Percentiles rank a stretch among this genome's conserved stretches.
Conservation (phyloP, 768 basidiomycete genomes). For the Auricularia heimuer region DNA sequence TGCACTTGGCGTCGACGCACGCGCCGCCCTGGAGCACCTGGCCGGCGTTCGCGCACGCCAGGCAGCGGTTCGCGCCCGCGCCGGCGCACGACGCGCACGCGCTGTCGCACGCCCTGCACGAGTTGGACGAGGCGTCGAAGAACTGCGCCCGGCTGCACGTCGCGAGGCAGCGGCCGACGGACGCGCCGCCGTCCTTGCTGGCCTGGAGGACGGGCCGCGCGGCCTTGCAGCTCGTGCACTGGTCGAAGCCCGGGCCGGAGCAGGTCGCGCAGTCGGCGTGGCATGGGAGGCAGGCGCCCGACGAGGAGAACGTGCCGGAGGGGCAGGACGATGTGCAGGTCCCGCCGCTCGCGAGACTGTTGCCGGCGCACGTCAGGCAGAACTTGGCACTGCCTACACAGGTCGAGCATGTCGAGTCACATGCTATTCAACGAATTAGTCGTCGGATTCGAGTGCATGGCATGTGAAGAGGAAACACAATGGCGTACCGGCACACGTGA, state of each 20-base stretch:
- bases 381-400: conserved; percentile 58
- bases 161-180: conserved; percentile 60
- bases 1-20: conserved; percentile 57
- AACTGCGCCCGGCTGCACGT: conserved; percentile 66
- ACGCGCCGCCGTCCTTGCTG: conserved; percentile 11
- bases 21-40: conserved; percentile 55
- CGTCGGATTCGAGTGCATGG: neutral
- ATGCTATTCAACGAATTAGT: conserved; percentile 31
- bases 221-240: conserved; percentile 65
- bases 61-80: conserved; percentile 54
- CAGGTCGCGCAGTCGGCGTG: conserved; percentile 84
- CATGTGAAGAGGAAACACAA: conserved; percentile 19
- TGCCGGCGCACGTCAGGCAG: conserved; percentile 64
- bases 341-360: conserved; percentile 58
- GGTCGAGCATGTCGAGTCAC: conserved; percentile 62
- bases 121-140: conserved; percentile 52
- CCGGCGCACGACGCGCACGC: conserved; percentile 74
- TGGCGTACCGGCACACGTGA: conserved; percentile 55
- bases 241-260: conserved; percentile 64
- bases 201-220: conserved; percentile 55
- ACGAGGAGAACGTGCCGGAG: conserved; percentile 54
- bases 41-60: conserved; percentile 59
- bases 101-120: conserved; percentile 64
- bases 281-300: conserved; percentile 61
- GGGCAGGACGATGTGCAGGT: conserved; percentile 72